Evolutionary conservation across 768 basidiomycete species (phyloP).

Genomic region (Calocera viscosa): DNA sequence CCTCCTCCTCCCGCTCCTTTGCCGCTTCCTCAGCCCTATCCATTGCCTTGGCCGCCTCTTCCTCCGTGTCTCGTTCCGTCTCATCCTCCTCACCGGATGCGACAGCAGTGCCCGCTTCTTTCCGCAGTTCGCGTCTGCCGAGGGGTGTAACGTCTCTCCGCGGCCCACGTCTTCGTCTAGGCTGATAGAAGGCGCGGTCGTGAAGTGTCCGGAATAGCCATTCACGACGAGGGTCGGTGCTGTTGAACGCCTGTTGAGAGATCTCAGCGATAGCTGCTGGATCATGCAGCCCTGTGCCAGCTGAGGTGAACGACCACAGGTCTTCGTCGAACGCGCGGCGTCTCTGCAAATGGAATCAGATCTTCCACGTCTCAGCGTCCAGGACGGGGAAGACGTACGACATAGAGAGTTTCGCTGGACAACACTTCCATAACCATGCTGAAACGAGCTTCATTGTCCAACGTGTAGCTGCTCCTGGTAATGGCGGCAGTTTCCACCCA

Average conservation of each 20-base stretch:
- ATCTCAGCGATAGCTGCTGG: not conserved
- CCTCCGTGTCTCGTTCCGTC: not conserved
- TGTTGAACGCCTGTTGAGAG: not conserved
- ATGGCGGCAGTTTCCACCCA: not conserved
- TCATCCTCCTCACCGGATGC: not conserved
- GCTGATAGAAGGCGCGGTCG: not conserved
- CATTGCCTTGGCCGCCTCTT: not conserved
- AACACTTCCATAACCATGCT: conserved; percentile 6
- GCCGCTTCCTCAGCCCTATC: not conserved
- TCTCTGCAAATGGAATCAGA: not conserved
- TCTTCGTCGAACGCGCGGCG: not conserved
- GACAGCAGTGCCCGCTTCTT: not conserved
- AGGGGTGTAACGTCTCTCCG: not conserved
- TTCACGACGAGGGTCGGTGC: not conserved
- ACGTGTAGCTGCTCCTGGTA: not conserved
- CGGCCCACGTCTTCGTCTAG: not conserved
- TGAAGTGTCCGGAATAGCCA: not conserved
- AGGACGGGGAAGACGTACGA: not conserved
- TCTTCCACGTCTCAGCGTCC: not conserved
- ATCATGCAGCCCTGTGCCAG: not conserved
- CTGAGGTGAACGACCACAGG: conserved; percentile 1
- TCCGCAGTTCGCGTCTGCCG: not conserved
- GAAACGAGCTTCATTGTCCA: not conserved
- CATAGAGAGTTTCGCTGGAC: not conserved
- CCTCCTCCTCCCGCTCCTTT: not conserved